These are phyloP conservation scores for Trametes pubescens DNA, from an alignment of 1,284 basidiomycete species.

Conservation along the genomic window DNA sequence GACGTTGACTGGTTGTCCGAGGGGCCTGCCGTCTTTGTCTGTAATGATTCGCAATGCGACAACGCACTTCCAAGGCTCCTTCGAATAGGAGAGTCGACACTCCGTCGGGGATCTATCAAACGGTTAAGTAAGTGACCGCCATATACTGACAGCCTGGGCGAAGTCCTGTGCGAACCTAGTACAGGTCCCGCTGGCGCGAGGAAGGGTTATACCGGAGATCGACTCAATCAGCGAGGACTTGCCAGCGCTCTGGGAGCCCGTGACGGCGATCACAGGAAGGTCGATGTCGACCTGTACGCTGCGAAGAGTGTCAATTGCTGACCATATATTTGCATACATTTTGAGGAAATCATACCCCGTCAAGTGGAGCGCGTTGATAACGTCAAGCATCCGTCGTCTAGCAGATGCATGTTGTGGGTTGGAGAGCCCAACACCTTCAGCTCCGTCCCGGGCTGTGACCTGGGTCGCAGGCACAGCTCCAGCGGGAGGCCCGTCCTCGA, in stretches of 20 bases:
- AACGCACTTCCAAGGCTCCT: slow-evolving; percentile 62
- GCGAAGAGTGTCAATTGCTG: background rate
- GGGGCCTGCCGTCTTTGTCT: slow-evolving; percentile 52
- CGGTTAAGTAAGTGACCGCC: slow-evolving; percentile 9
- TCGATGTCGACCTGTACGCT: slow-evolving; percentile 74
- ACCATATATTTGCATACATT: background rate
- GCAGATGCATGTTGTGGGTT: slow-evolving; percentile 47
- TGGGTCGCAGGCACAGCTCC: no score
- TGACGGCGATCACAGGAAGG: slow-evolving; percentile 69
- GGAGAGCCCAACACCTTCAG: slow-evolving; percentile 49
- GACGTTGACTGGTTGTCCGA: slow-evolving; percentile 51
- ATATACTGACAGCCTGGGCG: no score
- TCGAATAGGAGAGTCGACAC: slow-evolving; percentile 60
- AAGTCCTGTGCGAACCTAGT: slow-evolving; percentile 54
- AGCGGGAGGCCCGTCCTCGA: background rate
- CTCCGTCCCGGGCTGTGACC: background rate
- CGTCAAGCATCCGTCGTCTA: slow-evolving; percentile 55
- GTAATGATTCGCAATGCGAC: slow-evolving; percentile 59
- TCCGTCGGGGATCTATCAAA: slow-evolving; percentile 72
- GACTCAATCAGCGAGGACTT: slow-evolving; percentile 81
- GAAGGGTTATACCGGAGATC: slow-evolving; percentile 74
- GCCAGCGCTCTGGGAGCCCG: slow-evolving; percentile 59
- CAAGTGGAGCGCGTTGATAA: slow-evolving; percentile 60
- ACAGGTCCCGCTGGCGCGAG: slow-evolving; percentile 70
- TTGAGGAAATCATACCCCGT: slow-evolving; percentile 54